phyloP scores from a whole-genome alignment of 2,329 filamentous ascomycete species.

The Colletotrichum sp. region DNA sequence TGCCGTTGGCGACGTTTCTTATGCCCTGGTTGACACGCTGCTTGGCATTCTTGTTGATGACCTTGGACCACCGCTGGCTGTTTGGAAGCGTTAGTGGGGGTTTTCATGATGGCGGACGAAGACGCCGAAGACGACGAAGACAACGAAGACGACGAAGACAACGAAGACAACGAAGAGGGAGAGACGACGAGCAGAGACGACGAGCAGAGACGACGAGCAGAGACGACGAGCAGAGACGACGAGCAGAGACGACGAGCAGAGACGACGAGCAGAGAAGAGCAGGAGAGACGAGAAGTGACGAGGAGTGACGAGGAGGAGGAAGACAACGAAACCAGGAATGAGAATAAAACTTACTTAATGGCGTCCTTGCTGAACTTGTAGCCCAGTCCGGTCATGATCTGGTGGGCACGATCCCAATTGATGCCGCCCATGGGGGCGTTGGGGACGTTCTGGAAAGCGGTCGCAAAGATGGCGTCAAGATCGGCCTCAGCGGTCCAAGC shows the following conservation, averaged over 20 bases:
- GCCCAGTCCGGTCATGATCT: slow-evolving; percentile 35
- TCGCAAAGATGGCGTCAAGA: slow-evolving; percentile 41
- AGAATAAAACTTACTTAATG: slow-evolving; percentile 34
- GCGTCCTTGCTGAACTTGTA: slow-evolving; percentile 43
- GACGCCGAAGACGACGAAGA: not conserved
- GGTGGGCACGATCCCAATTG: slow-evolving; percentile 37
- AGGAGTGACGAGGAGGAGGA: not conserved
- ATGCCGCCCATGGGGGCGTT: slow-evolving; percentile 25
- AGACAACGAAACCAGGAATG: not conserved
- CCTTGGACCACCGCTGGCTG: slow-evolving; percentile 45
- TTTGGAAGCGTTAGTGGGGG: not conserved
- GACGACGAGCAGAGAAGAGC: not conserved
- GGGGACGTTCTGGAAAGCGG: slow-evolving; percentile 27
- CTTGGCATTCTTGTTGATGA: slow-evolving; percentile 39
- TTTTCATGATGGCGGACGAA: not conserved
- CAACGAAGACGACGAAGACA: not conserved
- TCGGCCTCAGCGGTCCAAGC: slow-evolving; percentile 38
- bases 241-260: rapidly evolving
- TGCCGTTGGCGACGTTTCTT: not conserved
- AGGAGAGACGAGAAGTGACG: too few species aligned
- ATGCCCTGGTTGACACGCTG: slow-evolving; percentile 23
- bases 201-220: not conserved
- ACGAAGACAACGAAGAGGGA: not conserved
- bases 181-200: not conserved
- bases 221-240: not conserved